phyloP scores from a whole-genome alignment of 345 rosid genomes.

The Limnanthes douglasii region DNA sequence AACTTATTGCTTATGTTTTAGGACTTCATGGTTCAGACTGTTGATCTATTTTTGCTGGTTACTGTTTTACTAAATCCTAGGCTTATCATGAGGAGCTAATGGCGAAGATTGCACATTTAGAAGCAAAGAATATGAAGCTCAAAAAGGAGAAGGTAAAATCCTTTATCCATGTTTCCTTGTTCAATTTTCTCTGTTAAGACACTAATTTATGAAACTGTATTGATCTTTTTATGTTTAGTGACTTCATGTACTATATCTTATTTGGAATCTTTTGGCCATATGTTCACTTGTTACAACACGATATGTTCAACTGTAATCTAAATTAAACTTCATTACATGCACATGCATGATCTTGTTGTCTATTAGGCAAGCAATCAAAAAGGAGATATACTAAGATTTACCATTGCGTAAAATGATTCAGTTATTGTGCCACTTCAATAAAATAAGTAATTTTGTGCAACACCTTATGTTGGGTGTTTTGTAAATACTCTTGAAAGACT shows the following conservation, averaged over 20 bases:
- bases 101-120: constrained; percentile 31
- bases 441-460: too few relatives aligned
- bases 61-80: constrained; percentile 11
- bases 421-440: too few relatives aligned
- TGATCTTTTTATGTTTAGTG: too few relatives aligned
- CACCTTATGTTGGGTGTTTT: background rate
- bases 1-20: background rate
- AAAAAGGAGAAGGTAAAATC: constrained; percentile 43
- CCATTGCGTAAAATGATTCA: too few relatives aligned
- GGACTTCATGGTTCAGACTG: background rate
- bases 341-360: too few relatives aligned
- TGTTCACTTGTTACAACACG: too few relatives aligned
- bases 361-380: too few relatives aligned
- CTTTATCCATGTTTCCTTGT: background rate
- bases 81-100: constrained; percentile 52
- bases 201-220: too few relatives aligned
- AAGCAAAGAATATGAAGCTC: constrained; percentile 33
- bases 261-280: background rate
- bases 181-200: background rate
- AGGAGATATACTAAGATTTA: too few relatives aligned
- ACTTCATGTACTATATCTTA: background rate
- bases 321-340: background rate
- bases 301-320: background rate
- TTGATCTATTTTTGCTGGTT: background rate
- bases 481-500: background rate